Evolutionary conservation across 192 early-diverging fungal species (phyloP).

Genomic region (Backusella mclennaniae): DNA sequence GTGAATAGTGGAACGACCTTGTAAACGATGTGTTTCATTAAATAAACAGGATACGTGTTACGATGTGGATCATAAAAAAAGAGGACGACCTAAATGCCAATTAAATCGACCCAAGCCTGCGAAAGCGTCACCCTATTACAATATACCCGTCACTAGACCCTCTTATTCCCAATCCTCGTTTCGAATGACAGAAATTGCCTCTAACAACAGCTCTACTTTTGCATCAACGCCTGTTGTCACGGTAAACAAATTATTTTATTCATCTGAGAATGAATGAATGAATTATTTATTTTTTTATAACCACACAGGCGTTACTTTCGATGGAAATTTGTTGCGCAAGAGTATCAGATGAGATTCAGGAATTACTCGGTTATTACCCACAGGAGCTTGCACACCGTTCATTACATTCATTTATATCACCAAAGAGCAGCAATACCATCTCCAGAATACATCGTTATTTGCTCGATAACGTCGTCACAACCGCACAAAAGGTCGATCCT

Average conservation of each 20-base stretch:
- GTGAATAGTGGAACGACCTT: constrained; percentile 61
- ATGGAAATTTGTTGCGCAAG: constrained; percentile 47
- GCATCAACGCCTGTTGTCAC: background rate
- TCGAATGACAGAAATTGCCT: background rate
- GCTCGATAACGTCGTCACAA: constrained; percentile 38
- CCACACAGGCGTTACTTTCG: constrained; percentile 39
- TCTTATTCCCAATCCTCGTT: constrained; percentile 1
- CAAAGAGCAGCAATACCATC: constrained; percentile 37
- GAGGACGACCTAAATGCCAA: constrained; percentile 75
- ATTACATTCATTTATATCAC: constrained; percentile 39
- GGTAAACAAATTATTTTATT: background rate
- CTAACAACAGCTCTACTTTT: background rate
- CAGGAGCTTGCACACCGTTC: constrained; percentile 49
- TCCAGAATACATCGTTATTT: constrained; percentile 33
- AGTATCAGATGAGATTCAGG: constrained; percentile 48
- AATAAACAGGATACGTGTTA: constrained; percentile 73
- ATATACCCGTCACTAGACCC: constrained; percentile 4
- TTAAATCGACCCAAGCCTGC: background rate
- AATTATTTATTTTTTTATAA: no score
- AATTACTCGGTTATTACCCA: constrained; percentile 49
- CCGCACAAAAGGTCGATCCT: constrained; percentile 23
- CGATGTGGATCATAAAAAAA: constrained; percentile 83
- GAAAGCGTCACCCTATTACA: background rate
- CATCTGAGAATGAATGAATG: background rate
- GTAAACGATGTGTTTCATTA: constrained; percentile 69